phyloP scores from a whole-genome alignment of 148 eudicot genomes.

The Cornus kousa region DNA sequence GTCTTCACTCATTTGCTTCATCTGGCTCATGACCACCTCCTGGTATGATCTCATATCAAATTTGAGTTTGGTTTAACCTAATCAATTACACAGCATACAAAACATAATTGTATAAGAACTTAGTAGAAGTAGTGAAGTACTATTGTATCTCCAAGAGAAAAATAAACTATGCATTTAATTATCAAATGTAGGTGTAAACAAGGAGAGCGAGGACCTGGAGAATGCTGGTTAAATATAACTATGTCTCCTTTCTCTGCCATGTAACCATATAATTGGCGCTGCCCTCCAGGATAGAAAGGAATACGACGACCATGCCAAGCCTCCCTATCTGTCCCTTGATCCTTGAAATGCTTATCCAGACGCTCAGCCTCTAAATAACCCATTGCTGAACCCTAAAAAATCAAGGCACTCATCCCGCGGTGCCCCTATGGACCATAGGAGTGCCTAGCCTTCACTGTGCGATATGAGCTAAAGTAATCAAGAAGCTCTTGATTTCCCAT shows the following conservation, averaged over 20 bases:
- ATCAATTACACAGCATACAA: too few relatives aligned
- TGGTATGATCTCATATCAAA: too few relatives aligned
- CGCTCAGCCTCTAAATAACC: slow-evolving; percentile 76
- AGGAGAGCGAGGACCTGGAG: slow-evolving; percentile 37
- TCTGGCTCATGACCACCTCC: too few relatives aligned
- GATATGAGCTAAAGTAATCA: slow-evolving; percentile 46
- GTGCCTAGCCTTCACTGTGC: slow-evolving; percentile 56
- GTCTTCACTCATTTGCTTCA: too few relatives aligned
- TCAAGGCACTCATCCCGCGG: slow-evolving; percentile 61
- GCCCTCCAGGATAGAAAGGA: slow-evolving; percentile 55
- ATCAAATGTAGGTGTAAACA: background rate
- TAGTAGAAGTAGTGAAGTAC: background rate
- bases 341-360: slow-evolving; percentile 52
- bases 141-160: background rate
- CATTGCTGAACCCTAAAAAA: slow-evolving; percentile 62
- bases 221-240: slow-evolving; percentile 57
- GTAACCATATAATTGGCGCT: slow-evolving; percentile 70
- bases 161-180: background rate
- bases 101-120: too few relatives aligned
- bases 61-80: too few relatives aligned
- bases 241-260: slow-evolving; percentile 61
- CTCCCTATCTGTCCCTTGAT: slow-evolving; percentile 46
- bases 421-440: slow-evolving; percentile 86
- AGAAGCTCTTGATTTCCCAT: slow-evolving; percentile 89
- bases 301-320: slow-evolving; percentile 46